phyloP scores from a whole-genome alignment of 768 basidiomycete genomes.

The Ramaria sp. region DNA sequence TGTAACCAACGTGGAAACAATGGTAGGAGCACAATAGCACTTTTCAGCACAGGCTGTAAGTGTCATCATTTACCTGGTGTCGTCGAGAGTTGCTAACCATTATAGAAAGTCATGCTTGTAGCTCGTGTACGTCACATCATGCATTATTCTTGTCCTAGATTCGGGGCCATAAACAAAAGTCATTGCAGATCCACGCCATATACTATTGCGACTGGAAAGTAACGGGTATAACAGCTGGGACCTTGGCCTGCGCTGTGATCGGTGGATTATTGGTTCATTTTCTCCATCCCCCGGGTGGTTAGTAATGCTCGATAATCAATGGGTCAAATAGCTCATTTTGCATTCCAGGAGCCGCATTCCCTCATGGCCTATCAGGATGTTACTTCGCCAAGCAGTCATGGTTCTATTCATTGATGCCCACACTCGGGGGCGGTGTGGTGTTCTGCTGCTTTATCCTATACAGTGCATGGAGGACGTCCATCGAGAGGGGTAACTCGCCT shows the following conservation, averaged over 20 bases:
- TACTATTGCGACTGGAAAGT: conserved; percentile 44
- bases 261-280: too few relatives aligned
- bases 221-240: conserved; percentile 33
- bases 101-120: not conserved
- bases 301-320: too few relatives aligned
- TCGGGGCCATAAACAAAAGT: too few relatives aligned
- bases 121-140: not conserved
- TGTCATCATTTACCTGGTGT: not conserved
- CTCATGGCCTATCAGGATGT: not conserved
- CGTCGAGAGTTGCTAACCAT: not conserved
- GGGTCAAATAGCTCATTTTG: too few relatives aligned
- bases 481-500: not conserved
- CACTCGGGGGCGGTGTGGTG: conserved; percentile 41
- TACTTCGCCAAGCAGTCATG: conserved; percentile 20
- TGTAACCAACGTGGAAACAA: not conserved
- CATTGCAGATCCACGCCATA: conserved; percentile 31
- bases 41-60: not conserved
- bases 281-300: conserved; percentile 27
- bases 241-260: conserved; percentile 29
- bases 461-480: conserved; percentile 37
- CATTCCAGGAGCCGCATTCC: not conserved
- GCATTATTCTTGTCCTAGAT: too few relatives aligned
- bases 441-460: conserved; percentile 41
- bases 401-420: conserved; percentile 51
- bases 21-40: not conserved